phyloP scores from a whole-genome alignment of 768 basidiomycete species.

The Pleurotus salmoneostramineus region DNA sequence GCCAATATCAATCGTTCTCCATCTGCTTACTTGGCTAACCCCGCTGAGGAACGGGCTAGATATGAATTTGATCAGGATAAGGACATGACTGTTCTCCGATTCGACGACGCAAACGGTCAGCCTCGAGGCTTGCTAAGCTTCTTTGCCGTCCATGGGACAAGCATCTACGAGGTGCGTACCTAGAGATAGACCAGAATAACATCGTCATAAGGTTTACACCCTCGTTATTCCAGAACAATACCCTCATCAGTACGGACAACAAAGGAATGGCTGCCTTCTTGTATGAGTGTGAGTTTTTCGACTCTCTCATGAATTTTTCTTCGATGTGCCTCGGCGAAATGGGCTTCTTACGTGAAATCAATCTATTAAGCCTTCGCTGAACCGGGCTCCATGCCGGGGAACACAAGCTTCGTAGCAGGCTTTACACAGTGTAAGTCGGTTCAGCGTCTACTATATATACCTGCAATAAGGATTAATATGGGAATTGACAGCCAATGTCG shows the following conservation, averaged over 20 bases:
- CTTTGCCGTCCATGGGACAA: slow-evolving; percentile 79
- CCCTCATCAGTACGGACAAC: slow-evolving; percentile 77
- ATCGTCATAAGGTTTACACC: not conserved
- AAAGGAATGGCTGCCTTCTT: slow-evolving; percentile 84
- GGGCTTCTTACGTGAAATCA: not conserved
- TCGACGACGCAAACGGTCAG: slow-evolving; percentile 55
- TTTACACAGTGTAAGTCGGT: slow-evolving; percentile 61
- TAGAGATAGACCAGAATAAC: not conserved
- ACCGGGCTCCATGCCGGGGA: slow-evolving; percentile 64
- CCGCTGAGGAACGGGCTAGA: slow-evolving; percentile 58
- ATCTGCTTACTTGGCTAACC: slow-evolving; percentile 74
- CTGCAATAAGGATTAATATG: slow-evolving; percentile 2
- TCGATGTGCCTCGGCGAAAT: not conserved
- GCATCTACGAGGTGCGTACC: slow-evolving; percentile 59
- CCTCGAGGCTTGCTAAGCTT: slow-evolving; percentile 69
- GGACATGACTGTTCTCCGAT: slow-evolving; percentile 62
- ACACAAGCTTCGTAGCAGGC: slow-evolving; percentile 67
- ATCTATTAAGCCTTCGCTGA: slow-evolving; percentile 49
- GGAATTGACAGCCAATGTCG: slow-evolving; percentile 60
- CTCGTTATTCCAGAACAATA: slow-evolving; percentile 58
- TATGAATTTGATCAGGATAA: slow-evolving; percentile 76
- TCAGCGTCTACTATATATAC: slow-evolving; percentile 1
- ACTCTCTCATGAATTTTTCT: not conserved
- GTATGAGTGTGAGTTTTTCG: slow-evolving; percentile 54
- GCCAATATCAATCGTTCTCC: slow-evolving; percentile 77